Evolutionary conservation across 306 rosid species (phyloP).

Genomic region (Abrus precatorius): DNA sequence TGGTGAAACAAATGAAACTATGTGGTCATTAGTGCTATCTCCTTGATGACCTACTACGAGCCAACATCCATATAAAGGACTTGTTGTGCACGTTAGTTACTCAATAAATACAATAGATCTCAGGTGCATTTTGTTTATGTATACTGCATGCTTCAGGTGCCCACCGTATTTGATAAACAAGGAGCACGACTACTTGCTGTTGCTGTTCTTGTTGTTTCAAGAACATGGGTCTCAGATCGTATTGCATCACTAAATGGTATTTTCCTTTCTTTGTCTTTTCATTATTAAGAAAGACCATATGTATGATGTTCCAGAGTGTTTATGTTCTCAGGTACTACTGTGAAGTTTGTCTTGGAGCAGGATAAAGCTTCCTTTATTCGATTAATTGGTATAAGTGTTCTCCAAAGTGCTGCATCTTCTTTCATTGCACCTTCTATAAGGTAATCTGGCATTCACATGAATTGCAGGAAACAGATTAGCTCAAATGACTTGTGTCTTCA

Average conservation of each 20-base stretch:
- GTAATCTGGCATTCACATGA: slow-evolving; percentile 53
- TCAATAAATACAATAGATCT: neutral
- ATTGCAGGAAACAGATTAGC: slow-evolving; percentile 1
- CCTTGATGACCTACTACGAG: neutral
- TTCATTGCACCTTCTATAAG: slow-evolving; percentile 90
- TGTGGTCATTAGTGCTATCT: slow-evolving; percentile 5
- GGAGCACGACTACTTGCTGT: slow-evolving; percentile 89
- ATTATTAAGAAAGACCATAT: slow-evolving; percentile 19
- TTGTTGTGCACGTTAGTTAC: neutral
- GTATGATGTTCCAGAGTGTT: slow-evolving; percentile 45
- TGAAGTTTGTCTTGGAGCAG: slow-evolving; percentile 88
- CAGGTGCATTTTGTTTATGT: slow-evolving; percentile 7
- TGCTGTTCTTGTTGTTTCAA: slow-evolving; percentile 82
- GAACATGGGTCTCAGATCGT: slow-evolving; percentile 92
- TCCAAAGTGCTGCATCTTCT: slow-evolving; percentile 88
- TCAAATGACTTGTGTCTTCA: slow-evolving; percentile 6
- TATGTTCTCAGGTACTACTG: slow-evolving; percentile 82
- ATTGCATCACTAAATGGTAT: slow-evolving; percentile 91
- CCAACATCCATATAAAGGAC: slow-evolving; percentile 17
- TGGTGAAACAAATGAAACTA: slow-evolving; percentile 16
- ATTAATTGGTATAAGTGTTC: slow-evolving; percentile 76
- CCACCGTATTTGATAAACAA: slow-evolving; percentile 83
- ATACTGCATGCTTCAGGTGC: slow-evolving; percentile 59
- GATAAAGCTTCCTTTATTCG: slow-evolving; percentile 79
- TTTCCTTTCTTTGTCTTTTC: slow-evolving; percentile 32